A percentile compares a stretch with the other conserved stretches of the same genome.
phyloP scores from a whole-genome alignment of 352 stramenopile genomes.

The Pythium guiyangense region DNA sequence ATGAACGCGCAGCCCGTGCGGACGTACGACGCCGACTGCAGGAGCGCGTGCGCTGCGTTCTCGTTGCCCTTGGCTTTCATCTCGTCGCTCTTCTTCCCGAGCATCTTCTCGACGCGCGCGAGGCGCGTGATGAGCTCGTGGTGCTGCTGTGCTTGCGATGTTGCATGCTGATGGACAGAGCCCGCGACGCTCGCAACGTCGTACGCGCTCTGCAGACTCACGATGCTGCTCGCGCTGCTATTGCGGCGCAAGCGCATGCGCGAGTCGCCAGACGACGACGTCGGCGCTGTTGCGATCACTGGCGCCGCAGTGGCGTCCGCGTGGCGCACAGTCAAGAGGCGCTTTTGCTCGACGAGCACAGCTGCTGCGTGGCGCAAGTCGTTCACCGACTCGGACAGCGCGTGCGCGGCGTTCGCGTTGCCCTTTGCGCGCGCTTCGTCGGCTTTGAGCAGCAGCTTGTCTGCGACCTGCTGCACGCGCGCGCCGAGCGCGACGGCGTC shows the following conservation, averaged over 20 bases:
- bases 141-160: constrained; percentile 7
- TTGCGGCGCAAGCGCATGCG: constrained; percentile 8
- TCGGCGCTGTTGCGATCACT: constrained; percentile 15
- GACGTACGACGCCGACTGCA: constrained; percentile 45
- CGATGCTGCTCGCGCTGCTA: constrained; percentile 15
- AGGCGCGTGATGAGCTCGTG: constrained; percentile 36
- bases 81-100: constrained; percentile 74
- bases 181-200: constrained; percentile 13
- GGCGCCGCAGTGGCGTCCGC: constrained; percentile 19
- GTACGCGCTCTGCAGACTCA: constrained; percentile 16
- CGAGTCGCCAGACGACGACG: constrained; percentile 12
- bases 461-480: constrained; percentile 65
- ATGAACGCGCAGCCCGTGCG: constrained; percentile 28
- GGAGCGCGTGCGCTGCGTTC: constrained; percentile 39
- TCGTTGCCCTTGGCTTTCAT: constrained; percentile 70
- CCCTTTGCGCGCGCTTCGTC: constrained; percentile 60
- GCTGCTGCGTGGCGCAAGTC: constrained; percentile 51
- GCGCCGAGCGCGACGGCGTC: constrained; percentile 48
- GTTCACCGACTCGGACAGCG: constrained; percentile 38
- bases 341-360: constrained; percentile 53
- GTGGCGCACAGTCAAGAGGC: constrained; percentile 24
- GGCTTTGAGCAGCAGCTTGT: constrained; percentile 69
- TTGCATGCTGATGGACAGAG: not conserved
- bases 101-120: constrained; percentile 40
- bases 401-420: constrained; percentile 39